Base-by-base conservation (phyloP, 805 yeast species). In the Vanderwaltozyma polyspora region DNA sequence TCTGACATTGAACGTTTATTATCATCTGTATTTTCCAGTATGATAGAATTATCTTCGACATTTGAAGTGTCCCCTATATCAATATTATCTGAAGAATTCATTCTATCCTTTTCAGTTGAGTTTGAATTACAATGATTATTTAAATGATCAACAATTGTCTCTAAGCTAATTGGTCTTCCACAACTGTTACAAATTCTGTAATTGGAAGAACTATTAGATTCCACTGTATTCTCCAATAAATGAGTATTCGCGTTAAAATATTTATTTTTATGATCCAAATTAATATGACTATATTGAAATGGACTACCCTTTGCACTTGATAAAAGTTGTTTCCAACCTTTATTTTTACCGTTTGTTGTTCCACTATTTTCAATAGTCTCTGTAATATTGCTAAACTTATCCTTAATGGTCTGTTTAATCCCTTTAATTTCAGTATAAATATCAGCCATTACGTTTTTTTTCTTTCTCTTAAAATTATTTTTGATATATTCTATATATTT, bases 121-220 rank as follows among this genome's bases (percentile, higher is more conserved):
- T 17, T 36, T n/a, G 29, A 16, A n/a, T 29, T 22, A 34, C 57
- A 49, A 29, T 50, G 39, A 17, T 47, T 47, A 15, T 55, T 52
- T 14, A 51, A 31, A 42, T 58, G 63, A 14, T 51, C 57, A 19
- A 49, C 38, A 12, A 53, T 38, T 3, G 47, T 45, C 8, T 44
- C 39, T 16, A 49, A 32, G 24, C 47, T 44, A 6, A 58, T 38
- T 3, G 63, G 63, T 32, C 45, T 52, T 5, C 51, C 52, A 37
- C 63, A 58, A 21, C 43, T 35, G 28, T 51, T 52, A 44, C 63
- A 58, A 19, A 55, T 44, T 28, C 60, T 48, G 33, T 49, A 53
- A 19, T 43, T 41, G 16, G 46, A 32, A 3, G 42, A 33, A 4
- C 39, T 31, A 9, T 35, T 33, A 4, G 39, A 16, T n/a, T 47